phyloP scores from a whole-genome alignment of 1,139 yeast species.

The Suhomyces bokatorum region DNA sequence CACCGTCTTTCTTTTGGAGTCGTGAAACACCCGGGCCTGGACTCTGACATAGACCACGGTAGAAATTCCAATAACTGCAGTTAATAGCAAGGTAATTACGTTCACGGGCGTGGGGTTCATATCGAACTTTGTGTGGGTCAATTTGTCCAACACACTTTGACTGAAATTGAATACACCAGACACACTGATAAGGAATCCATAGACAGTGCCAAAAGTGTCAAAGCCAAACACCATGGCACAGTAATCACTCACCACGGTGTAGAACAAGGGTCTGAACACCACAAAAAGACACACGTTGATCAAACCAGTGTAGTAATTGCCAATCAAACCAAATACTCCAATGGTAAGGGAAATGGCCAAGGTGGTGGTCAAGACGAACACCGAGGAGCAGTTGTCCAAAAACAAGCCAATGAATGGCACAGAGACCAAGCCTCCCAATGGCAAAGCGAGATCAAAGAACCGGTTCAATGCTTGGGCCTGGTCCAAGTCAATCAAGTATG shows the following conservation, averaged over 20 bases:
- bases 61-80: conserved; percentile 32
- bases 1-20: background rate
- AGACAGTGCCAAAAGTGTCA: conserved; percentile 50
- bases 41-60: conserved; percentile 33
- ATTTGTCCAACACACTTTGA: conserved; percentile 40
- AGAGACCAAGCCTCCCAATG: conserved; percentile 45
- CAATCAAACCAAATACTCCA: conserved; percentile 41
- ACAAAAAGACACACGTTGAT: conserved; percentile 41
- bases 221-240: conserved; percentile 53
- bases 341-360: conserved; percentile 33
- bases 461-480: conserved; percentile 34
- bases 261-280: conserved; percentile 46
- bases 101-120: conserved; percentile 49
- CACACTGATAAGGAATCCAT: conserved; percentile 45
- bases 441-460: conserved; percentile 47
- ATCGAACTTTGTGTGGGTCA: conserved; percentile 40
- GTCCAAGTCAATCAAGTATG: conserved; percentile 36
- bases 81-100: conserved; percentile 26
- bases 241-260: conserved; percentile 45
- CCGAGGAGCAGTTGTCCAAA: conserved; percentile 40
- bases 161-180: conserved; percentile 42
- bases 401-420: conserved; percentile 45
- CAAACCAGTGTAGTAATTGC: conserved; percentile 31
- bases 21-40: conserved; percentile 23
- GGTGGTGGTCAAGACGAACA: conserved; percentile 32